Percentiles rank a stretch among this genome's conserved stretches.
Evolutionary conservation across 2,329 filamentous ascomycete genomes (phyloP).

Genomic region (Monilinia polystroma): DNA sequence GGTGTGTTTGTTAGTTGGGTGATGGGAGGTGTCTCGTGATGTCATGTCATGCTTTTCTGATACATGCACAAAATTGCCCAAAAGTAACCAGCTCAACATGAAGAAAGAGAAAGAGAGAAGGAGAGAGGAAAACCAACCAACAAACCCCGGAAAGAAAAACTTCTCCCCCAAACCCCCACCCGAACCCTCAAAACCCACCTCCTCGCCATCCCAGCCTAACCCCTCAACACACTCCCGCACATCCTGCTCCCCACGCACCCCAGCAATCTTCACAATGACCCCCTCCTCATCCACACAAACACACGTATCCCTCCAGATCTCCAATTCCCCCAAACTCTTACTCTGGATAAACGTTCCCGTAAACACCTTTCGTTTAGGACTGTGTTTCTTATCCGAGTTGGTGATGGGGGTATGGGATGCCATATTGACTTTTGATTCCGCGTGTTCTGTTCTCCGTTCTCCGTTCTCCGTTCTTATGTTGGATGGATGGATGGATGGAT

Average conservation of each 20-base stretch:
- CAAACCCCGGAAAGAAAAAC: conserved; percentile 83
- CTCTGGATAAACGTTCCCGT: conserved; percentile 62
- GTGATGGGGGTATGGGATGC: too few species aligned
- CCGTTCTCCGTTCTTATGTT: too few species aligned
- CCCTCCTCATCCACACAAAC: conserved; percentile 54
- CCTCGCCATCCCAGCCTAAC: conserved; percentile 40
- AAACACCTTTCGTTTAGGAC: conserved; percentile 46
- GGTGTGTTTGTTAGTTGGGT: not conserved
- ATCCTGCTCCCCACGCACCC: conserved; percentile 30
- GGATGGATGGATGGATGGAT: too few species aligned
- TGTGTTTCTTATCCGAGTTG: too few species aligned
- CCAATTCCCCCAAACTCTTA: conserved; percentile 48
- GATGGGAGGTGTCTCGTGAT: not conserved
- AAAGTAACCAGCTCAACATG: not conserved
- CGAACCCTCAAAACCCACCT: conserved; percentile 30
- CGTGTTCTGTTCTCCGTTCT: too few species aligned
- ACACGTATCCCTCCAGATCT: conserved; percentile 47
- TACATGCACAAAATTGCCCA: not conserved
- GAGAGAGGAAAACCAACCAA: conserved; percentile 50
- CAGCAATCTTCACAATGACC: conserved; percentile 45
- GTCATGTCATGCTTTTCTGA: not conserved
- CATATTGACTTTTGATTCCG: too few species aligned
- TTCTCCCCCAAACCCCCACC: conserved; percentile 47
- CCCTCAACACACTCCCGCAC: conserved; percentile 35
- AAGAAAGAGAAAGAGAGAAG: not conserved